phyloP scores from a whole-genome alignment of 805 yeast genomes.

The Cyberlindnera bimundalis region DNA sequence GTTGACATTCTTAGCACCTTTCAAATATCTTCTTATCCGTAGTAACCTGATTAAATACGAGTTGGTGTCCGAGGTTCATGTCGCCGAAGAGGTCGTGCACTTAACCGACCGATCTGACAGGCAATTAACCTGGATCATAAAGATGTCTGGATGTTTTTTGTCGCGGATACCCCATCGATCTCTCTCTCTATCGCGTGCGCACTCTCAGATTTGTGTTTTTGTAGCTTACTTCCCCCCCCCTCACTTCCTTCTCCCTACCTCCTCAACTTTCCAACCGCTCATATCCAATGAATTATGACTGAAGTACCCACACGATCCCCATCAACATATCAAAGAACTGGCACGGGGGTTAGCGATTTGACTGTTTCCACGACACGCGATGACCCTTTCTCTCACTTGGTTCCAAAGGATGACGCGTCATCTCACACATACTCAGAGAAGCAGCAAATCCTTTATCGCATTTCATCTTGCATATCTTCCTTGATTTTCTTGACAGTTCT shows the following conservation, averaged over 20 bases:
- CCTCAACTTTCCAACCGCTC: too few relatives aligned
- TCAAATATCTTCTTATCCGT: too few relatives aligned
- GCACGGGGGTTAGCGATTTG: not conserved
- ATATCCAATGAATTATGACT: not conserved
- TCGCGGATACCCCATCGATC: not conserved
- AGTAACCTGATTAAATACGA: too few relatives aligned
- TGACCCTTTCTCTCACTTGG: conserved; percentile 9
- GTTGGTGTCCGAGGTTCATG: too few relatives aligned
- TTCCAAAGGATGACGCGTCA: conserved; percentile 7
- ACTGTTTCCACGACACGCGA: conserved; percentile 1
- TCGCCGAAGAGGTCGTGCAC: too few relatives aligned
- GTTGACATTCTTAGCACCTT: too few relatives aligned
- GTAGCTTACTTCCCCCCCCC: too few relatives aligned
- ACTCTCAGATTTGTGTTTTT: too few relatives aligned
- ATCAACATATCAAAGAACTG: not conserved
- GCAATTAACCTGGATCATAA: too few relatives aligned
- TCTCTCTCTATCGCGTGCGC: too few relatives aligned
- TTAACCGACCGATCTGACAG: too few relatives aligned
- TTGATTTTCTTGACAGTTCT: conserved; percentile 14
- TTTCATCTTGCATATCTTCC: conserved; percentile 18
- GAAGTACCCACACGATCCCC: not conserved
- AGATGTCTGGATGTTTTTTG: not conserved
- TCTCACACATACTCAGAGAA: not conserved
- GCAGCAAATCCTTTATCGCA: conserved; percentile 5
- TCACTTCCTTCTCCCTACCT: not conserved